phyloP scores from a whole-genome alignment of 371 early-diverging fungal genomes.

The Mucor racemosus region DNA sequence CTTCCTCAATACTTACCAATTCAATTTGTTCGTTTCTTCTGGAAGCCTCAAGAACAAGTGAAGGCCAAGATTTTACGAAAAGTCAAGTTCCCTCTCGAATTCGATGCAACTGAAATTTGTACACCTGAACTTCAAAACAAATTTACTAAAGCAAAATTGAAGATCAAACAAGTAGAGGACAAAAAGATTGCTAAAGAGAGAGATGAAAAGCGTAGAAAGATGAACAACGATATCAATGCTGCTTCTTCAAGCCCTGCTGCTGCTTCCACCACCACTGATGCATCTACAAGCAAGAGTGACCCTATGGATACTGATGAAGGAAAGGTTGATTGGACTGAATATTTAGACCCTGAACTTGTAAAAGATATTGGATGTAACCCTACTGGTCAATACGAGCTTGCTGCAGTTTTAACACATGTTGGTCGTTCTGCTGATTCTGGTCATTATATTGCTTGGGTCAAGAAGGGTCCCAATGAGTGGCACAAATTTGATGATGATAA shows the following conservation, averaged over 20 bases:
- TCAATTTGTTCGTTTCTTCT: conserved; percentile 94
- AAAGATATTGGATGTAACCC: conserved; percentile 83
- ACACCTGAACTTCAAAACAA: conserved; percentile 85
- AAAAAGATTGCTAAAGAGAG: conserved; percentile 70
- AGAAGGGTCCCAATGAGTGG: conserved; percentile 80
- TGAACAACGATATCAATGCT: conserved; percentile 35
- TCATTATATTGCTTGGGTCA: conserved; percentile 94
- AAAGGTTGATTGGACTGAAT: conserved; percentile 50
- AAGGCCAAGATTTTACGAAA: conserved; percentile 91
- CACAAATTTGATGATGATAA: conserved; percentile 96
- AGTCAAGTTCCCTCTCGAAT: conserved; percentile 92
- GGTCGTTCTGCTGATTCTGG: conserved; percentile 86
- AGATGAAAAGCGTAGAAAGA: conserved; percentile 67
- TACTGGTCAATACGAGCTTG: conserved; percentile 81
- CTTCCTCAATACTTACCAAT: conserved; percentile 90
- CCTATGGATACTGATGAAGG: conserved; percentile 34
- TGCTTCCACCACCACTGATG: conserved; percentile 4
- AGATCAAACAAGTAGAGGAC: conserved; percentile 79
- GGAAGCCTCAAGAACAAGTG: conserved; percentile 87
- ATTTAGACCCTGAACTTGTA: conserved; percentile 73
- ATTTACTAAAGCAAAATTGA: conserved; percentile 72
- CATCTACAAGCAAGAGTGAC: conserved; percentile 26
- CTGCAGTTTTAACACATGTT: conserved; percentile 86
- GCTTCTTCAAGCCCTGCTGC: conserved; percentile 13
- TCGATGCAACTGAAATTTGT: conserved; percentile 87